Base-by-base conservation (phyloP, 257 asterid genomes). In the Solanum gracilifrons region DNA sequence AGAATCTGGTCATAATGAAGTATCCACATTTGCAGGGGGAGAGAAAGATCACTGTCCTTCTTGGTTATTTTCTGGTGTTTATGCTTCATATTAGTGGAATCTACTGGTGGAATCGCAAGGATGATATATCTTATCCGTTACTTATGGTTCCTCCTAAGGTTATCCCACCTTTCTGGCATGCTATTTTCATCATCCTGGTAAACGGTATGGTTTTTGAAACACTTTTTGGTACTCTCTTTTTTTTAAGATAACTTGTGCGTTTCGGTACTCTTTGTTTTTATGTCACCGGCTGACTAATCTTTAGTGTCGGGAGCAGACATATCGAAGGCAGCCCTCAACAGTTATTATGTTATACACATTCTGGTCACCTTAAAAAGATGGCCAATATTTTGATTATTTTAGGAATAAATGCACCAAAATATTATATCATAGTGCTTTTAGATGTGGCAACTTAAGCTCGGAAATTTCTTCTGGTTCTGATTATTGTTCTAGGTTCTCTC, bases 141-240 rank as follows among this genome's bases (percentile, higher is more conserved):
- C 89, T 94, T 88, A 92, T 96, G 99, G 89, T 95, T 88, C 99
- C 99, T 90, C 98, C 95, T 7, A 94, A 92, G 88, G 90, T 92
- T 83, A 91, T 95, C 86, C 99, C 99, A 83, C 98, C 98, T 84
- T 95, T 96, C 90, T 96, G 98, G 99, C 98, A 95, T 88, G 98
- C 98, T 75, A 64, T 93, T 69, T 96, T 92, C 91, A 86, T 95
- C 90, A 93, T 95, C 92, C 92, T 96, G 85, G 94, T 96, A 87
- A 96, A 96, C 43, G 99, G 99, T 96, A 92, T 86, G 91, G 62
- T 43, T 85, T 82, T 89, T 86, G 51, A 73, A 88, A 69, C 35
- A 10, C 39, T 79, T 79, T 13, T 74, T 74, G 33, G 58, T 46
- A 48, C 85, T 48, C 25, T 48, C 21, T 82, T 69, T 71, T 71